Conservation (phyloP, 1,284 basidiomycete species). For the Puccinia triticina region DNA sequence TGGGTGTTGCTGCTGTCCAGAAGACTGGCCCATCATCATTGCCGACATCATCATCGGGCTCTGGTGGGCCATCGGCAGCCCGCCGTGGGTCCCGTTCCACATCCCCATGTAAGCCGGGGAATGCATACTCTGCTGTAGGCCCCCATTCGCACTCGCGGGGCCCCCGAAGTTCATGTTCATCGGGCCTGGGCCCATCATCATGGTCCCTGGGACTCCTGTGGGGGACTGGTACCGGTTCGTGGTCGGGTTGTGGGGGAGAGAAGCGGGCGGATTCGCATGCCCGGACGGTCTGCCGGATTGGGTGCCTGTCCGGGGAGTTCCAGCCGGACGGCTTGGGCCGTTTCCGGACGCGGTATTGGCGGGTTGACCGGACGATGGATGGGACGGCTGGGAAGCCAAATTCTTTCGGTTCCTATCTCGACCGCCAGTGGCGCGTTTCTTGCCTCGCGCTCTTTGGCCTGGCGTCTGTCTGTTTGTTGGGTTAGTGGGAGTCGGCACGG, state of each 20-base stretch:
- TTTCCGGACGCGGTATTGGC: not conserved
- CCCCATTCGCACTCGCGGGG: not conserved
- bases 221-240: not conserved
- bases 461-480: slow-evolving; percentile 5
- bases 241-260: not conserved
- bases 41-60: slow-evolving; percentile 10
- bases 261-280: not conserved
- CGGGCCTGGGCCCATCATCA: not conserved
- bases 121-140: not conserved
- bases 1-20: too few relatives aligned
- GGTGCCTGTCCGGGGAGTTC: not conserved
- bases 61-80: not conserved
- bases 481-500: not conserved
- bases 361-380: not conserved
- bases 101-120: not conserved
- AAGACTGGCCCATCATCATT: slow-evolving; percentile 11
- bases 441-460: slow-evolving; percentile 19
- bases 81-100: slow-evolving; percentile 1
- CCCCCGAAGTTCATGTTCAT: not conserved
- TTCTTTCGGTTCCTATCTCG: slow-evolving; percentile 22
- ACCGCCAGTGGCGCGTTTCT: not conserved
- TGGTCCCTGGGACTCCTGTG: not conserved
- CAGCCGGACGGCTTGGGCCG: not conserved
- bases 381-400: not conserved
- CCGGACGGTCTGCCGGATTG: not conserved